Evolutionary conservation across 495 filamentous ascomycete species (phyloP).

Genomic region (Cercophora newfieldiana): DNA sequence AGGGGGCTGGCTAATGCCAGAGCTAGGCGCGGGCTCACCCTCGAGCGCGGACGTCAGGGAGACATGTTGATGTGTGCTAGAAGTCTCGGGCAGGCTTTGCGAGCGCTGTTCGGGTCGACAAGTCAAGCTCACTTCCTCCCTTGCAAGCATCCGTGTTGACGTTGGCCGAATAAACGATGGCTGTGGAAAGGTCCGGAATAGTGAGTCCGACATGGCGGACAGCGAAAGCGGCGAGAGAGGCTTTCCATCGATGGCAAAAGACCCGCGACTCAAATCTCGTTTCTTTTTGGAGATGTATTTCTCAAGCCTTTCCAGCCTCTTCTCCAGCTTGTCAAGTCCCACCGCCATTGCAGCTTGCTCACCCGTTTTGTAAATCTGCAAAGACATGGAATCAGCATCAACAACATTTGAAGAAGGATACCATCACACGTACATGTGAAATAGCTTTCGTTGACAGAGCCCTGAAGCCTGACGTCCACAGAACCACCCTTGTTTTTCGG

Average conservation of each 20-base stretch:
- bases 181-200: conserved; percentile 38
- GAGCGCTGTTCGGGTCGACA: conserved; percentile 32
- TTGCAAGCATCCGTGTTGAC: conserved; percentile 46
- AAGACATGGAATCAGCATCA: neutral
- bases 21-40: neutral
- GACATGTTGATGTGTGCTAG: conserved; percentile 16
- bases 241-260: neutral
- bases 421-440: too few species aligned
- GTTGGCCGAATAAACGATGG: conserved; percentile 51
- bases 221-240: conserved; percentile 2
- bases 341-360: conserved; percentile 22
- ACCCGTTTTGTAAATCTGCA: neutral
- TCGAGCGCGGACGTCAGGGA: neutral
- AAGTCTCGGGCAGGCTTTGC: conserved; percentile 41
- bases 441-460: too few species aligned
- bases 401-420: neutral
- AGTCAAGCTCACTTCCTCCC: conserved; percentile 37
- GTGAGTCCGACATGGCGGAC: conserved; percentile 5
- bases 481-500: neutral
- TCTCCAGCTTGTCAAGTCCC: conserved; percentile 25
- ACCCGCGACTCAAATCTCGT: neutral
- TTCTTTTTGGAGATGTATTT: conserved; percentile 33
- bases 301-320: conserved; percentile 34
- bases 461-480: too few species aligned
- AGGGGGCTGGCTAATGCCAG: conserved; percentile 5